Conservation (phyloP, 768 basidiomycete genomes). For the Strobilomyces echinocephalus region DNA sequence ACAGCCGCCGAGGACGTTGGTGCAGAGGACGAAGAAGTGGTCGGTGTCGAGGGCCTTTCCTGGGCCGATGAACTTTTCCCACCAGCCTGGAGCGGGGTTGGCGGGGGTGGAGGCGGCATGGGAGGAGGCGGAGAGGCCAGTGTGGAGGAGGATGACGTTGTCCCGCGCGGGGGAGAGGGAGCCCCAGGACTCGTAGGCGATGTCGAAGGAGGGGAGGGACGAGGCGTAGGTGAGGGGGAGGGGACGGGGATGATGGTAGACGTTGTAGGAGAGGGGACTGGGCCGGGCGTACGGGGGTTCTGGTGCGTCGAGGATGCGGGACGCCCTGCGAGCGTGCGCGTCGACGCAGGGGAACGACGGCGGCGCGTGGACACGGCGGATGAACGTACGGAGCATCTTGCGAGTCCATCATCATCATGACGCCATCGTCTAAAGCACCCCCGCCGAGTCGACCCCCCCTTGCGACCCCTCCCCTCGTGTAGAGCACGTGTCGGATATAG, state of each 20-base stretch:
- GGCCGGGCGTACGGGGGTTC: constrained; percentile 82
- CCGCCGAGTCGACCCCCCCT: background rate
- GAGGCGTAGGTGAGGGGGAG: constrained; percentile 64
- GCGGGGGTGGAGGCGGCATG: constrained; percentile 80
- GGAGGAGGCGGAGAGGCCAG: constrained; percentile 92
- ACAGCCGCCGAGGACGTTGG: constrained; percentile 95
- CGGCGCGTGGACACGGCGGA: background rate
- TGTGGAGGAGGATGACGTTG: constrained; percentile 93
- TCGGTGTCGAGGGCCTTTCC: constrained; percentile 92
- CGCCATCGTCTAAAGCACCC: background rate
- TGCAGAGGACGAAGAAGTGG: constrained; percentile 89
- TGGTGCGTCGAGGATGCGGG: constrained; percentile 48
- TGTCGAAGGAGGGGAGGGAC: constrained; percentile 63
- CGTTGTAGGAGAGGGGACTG: constrained; percentile 64
- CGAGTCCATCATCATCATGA: background rate
- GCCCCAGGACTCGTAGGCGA: constrained; percentile 99
- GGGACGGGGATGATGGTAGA: constrained; percentile 58
- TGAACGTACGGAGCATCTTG: too few species aligned
- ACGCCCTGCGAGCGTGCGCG: constrained; percentile 69
- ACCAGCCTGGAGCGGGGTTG: constrained; percentile 90
- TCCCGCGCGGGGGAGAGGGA: constrained; percentile 68
- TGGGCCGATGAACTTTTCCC: constrained; percentile 98
- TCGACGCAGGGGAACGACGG: constrained; percentile 71
- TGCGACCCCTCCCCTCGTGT: background rate
- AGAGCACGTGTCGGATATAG: background rate